Conservation (phyloP, 2,329 filamentous ascomycete genomes). For the Colletotrichum salicis region DNA sequence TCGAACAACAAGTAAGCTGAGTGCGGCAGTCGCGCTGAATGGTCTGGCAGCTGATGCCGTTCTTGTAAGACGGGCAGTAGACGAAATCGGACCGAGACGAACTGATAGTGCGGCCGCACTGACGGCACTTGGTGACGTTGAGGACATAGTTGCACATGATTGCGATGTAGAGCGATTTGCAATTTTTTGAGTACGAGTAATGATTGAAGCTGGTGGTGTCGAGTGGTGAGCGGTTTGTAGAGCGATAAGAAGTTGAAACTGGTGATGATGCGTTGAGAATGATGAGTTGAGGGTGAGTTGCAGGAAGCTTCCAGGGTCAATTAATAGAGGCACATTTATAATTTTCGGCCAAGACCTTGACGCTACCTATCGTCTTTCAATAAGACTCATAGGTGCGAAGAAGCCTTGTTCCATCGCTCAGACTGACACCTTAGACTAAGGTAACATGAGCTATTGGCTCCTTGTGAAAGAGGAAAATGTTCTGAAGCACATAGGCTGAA, state of each 20-base stretch:
- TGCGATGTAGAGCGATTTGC: background rate
- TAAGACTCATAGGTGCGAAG: background rate
- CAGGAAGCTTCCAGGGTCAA: background rate
- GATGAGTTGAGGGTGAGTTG: background rate
- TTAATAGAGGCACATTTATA: background rate
- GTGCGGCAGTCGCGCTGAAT: conserved; percentile 25
- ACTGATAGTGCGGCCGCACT: conserved; percentile 13
- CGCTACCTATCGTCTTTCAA: background rate
- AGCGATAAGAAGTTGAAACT: background rate
- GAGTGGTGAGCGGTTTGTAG: no score
- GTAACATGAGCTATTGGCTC: background rate
- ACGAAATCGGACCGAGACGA: conserved; percentile 5
- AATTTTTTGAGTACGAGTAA: background rate
- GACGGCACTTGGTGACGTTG: conserved; percentile 31
- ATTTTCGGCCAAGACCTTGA: background rate
- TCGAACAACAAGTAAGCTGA: conserved; percentile 19
- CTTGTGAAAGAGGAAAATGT: background rate
- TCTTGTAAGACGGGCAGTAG: conserved; percentile 27
- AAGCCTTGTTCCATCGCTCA: background rate
- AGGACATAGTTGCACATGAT: conserved; percentile 32
- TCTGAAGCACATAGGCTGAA: background rate
- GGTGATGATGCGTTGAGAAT: background rate
- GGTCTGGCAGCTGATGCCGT: conserved; percentile 5
- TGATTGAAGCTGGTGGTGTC: background rate
- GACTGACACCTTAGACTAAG: background rate